These are phyloP conservation scores for Skeletonema marinoi DNA, from an alignment of 108 stramenopile genomes.

Conservation along the genomic window DNA sequence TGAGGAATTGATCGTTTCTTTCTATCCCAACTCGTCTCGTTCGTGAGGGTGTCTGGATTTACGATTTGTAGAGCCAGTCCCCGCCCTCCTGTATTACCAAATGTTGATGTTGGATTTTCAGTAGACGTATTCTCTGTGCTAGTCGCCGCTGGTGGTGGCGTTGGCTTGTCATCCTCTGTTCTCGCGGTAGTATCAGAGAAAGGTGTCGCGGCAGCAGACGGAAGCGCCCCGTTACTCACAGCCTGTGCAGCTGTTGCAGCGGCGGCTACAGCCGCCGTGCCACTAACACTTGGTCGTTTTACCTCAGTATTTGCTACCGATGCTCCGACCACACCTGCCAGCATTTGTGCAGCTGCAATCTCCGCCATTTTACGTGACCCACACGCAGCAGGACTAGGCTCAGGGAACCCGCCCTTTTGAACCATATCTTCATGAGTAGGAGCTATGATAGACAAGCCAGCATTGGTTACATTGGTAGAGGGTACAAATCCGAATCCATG, in stretches of 20 bases:
- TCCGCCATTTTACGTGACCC: conserved; percentile 87
- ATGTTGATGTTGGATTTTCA: background rate
- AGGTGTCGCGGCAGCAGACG: background rate
- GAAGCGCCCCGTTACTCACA: background rate
- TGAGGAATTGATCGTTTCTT: conserved; percentile 49
- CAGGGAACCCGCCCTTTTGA: conserved; percentile 64
- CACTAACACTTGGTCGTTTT: conserved; percentile 15
- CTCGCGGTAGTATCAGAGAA: conserved; percentile 10
- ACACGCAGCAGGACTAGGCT: conserved; percentile 87
- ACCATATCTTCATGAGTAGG: conserved; percentile 61
- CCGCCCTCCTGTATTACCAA: conserved; percentile 16
- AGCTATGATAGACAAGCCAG: conserved; percentile 58
- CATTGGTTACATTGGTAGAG: conserved; percentile 19
- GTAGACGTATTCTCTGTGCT: background rate
- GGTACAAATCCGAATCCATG: conserved; percentile 37
- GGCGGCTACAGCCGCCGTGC: background rate
- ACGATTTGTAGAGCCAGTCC: conserved; percentile 82
- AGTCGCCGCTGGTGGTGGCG: conserved; percentile 28
- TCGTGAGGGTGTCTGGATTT: conserved; percentile 76
- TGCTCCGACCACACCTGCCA: conserved; percentile 67
- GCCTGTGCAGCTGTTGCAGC: background rate
- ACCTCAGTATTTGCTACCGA: conserved; percentile 10
- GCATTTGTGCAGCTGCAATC: conserved; percentile 85
- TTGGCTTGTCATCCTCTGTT: conserved; percentile 24
- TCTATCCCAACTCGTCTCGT: conserved; percentile 25